Percentiles rank a stretch among this genome's conserved stretches.
These are phyloP conservation scores for Rhizoclosmatium globosum DNA, from an alignment of 192 early-diverging fungal species.

Conservation along the genomic window DNA sequence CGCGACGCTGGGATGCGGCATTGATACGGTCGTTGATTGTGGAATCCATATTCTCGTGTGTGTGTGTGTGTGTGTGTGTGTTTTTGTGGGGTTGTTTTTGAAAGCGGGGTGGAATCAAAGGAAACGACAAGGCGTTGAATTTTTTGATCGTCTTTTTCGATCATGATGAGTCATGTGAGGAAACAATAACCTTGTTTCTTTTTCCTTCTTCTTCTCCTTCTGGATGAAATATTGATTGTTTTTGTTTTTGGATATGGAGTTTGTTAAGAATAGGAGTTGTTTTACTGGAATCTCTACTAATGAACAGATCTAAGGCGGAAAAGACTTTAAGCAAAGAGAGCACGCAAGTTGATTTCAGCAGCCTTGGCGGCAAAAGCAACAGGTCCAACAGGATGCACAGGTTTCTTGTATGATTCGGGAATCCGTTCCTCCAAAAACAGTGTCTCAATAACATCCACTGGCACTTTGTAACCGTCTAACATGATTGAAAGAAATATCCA, in stretches of 20 bases:
- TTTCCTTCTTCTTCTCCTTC: not conserved
- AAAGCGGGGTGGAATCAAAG: not conserved
- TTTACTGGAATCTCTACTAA: too few species aligned
- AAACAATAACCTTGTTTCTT: not conserved
- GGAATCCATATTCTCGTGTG: not conserved
- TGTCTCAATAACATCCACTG: not conserved
- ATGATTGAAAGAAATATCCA: not conserved
- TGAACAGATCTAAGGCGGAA: too few species aligned
- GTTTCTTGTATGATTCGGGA: conserved; percentile 12
- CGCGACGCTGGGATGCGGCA: not conserved
- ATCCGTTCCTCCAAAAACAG: conserved; percentile 25
- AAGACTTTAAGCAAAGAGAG: too few species aligned
- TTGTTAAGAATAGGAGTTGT: too few species aligned
- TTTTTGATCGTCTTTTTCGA: not conserved
- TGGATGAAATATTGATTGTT: not conserved
- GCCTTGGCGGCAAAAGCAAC: not conserved
- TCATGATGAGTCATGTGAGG: not conserved
- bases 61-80: not conserved
- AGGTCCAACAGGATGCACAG: not conserved
- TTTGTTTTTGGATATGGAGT: too few species aligned
- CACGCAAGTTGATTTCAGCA: not conserved
- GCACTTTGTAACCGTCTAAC: conserved; percentile 23
- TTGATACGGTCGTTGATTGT: not conserved
- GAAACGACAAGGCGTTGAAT: not conserved
- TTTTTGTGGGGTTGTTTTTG: not conserved